Conservation (phyloP, 2,329 filamentous ascomycete genomes). For the Hymenoscyphus scutula region DNA sequence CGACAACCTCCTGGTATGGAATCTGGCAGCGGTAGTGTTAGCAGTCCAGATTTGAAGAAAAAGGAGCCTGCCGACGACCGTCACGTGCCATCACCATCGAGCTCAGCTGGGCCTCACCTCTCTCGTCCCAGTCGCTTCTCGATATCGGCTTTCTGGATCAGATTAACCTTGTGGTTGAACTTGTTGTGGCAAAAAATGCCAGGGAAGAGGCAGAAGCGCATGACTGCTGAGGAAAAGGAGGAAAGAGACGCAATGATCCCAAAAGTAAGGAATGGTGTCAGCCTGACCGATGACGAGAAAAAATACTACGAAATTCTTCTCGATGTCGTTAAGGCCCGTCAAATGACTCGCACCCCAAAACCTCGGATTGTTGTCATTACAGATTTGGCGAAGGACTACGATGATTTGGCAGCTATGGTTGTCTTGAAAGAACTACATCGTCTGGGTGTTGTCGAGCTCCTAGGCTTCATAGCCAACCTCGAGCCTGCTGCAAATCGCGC, state of each 20-base stretch:
- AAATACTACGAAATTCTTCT: slow-evolving; percentile 23
- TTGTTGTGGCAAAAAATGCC: neutral
- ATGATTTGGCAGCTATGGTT: slow-evolving; percentile 33
- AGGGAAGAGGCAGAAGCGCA: neutral
- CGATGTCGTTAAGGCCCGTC: slow-evolving; percentile 12
- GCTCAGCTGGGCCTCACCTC: neutral
- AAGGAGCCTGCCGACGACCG: neutral
- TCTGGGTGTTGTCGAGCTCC: slow-evolving; percentile 27
- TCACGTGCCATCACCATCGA: neutral
- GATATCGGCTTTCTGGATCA: slow-evolving; percentile 3
- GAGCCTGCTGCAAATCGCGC: slow-evolving; percentile 24
- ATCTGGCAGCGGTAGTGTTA: neutral
- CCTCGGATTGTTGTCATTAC: slow-evolving; percentile 31
- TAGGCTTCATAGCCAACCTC: slow-evolving; percentile 33
- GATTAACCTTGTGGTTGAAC: neutral
- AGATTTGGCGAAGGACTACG: slow-evolving; percentile 34
- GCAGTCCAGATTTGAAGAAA: neutral
- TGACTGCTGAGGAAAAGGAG: neutral
- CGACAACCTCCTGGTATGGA: neutral
- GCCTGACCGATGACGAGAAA: slow-evolving; percentile 16
- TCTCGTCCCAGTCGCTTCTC: neutral
- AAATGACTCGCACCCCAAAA: slow-evolving; percentile 1
- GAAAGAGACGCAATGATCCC: neutral
- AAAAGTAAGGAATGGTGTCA: slow-evolving; percentile 3
- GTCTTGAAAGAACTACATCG: slow-evolving; percentile 32